Evolutionary conservation across 1,139 yeast genomes (phyloP), one percentile per base, ranked within the genome.

Genomic region (Debaryomyces psychrophilus): DNA sequence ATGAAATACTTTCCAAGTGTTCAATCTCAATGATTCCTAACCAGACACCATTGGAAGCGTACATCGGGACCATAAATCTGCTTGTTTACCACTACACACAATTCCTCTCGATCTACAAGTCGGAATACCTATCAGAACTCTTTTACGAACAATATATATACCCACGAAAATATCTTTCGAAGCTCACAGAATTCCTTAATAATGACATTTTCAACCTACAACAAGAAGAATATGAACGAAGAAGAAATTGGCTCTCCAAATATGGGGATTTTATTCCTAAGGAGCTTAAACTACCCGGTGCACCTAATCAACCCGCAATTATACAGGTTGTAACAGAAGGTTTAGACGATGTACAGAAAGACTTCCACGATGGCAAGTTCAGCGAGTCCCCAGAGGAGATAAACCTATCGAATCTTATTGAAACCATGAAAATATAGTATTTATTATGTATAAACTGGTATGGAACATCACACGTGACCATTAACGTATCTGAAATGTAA

Each of bases 311-410:
- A 50, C 79, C 79, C 1, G 52, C 62, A 2, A 67, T 74, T 20
- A 69, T 69, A 38, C 77, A 74, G 56, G 72, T 74, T 3, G 58
- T 73, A 22, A 74, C 79, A 11, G 77, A 74, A 43, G 79, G 79
- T 0, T 54, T 74, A 38, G 76, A 70, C 23, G 67, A 67, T 31
- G 51, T 68, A 6, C 68, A 68, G 35, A 51, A 51, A 8, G 60
- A 57, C 33, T 47, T 51, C 31, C 54, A 52, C 4, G 53, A 50
- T 5, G 59, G 57, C 11, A 52, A 20, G 7, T 44, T 39, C 25
- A 22, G 28, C 22, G 50, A 43, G 9, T 37, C 53, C 38, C 49
- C 48, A 1, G 60, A 58, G 11, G 73, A 68, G 45, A 58, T 56
- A 40, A 50, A 60, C 25, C 56, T 69, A 33, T 39, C 65, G 29